A percentile compares a stretch with the other conserved stretches of the same genome.
These are phyloP conservation scores for Mortierella polycephala DNA, from an alignment of 371 early-diverging fungal genomes.

Conservation along the genomic window DNA sequence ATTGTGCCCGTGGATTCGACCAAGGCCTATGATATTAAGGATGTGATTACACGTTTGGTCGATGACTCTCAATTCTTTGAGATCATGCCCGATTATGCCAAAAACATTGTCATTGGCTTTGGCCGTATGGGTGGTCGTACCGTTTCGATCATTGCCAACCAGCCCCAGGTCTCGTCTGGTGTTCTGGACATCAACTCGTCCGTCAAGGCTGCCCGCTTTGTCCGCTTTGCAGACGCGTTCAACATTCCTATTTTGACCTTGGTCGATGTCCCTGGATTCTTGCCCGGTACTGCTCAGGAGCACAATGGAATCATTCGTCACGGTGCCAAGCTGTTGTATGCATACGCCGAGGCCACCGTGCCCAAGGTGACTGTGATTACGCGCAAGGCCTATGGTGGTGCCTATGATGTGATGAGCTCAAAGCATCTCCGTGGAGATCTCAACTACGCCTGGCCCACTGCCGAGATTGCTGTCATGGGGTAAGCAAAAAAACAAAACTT, in stretches of 20 bases:
- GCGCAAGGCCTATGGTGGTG: slow-evolving; percentile 97
- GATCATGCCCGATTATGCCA: slow-evolving; percentile 92
- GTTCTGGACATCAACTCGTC: slow-evolving; percentile 96
- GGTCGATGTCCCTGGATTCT: slow-evolving; percentile 98
- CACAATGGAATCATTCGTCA: slow-evolving; percentile 97
- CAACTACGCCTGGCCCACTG: slow-evolving; percentile 97
- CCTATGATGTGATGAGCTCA: slow-evolving; percentile 97
- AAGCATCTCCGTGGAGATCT: slow-evolving; percentile 95
- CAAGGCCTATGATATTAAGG: slow-evolving; percentile 97
- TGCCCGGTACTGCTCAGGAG: slow-evolving; percentile 96
- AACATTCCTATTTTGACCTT: slow-evolving; percentile 93
- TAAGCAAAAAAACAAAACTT: slow-evolving; percentile 11
- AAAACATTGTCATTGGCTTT: slow-evolving; percentile 94
- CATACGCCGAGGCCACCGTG: slow-evolving; percentile 97
- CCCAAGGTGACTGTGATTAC: slow-evolving; percentile 97
- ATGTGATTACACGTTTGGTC: slow-evolving; percentile 83
- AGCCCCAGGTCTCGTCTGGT: slow-evolving; percentile 95
- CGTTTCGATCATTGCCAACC: slow-evolving; percentile 96
- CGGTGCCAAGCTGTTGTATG: slow-evolving; percentile 96
- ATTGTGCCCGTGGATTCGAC: slow-evolving; percentile 91
- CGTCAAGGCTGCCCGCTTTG: slow-evolving; percentile 96
- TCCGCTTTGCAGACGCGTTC: slow-evolving; percentile 97
- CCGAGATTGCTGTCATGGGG: slow-evolving; percentile 99
- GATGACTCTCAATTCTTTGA: slow-evolving; percentile 93
- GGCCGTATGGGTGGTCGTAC: slow-evolving; percentile 89